A percentile compares a stretch with the other conserved stretches of the same genome.
These are phyloP conservation scores for Salix arbutifolia DNA, from an alignment of 345 rosid species.

Conservation along the genomic window DNA sequence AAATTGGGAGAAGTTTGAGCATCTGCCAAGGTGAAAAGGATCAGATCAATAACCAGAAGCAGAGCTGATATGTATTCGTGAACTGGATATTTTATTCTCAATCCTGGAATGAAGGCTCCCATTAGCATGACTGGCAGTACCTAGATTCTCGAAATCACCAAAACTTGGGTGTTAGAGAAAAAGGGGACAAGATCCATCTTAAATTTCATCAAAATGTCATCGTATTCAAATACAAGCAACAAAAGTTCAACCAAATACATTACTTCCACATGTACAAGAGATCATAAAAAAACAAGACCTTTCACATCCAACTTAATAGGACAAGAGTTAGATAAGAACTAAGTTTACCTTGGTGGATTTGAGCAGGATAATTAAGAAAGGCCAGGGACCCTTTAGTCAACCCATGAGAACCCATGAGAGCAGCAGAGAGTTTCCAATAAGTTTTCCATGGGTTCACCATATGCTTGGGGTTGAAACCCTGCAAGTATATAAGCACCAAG, in stretches of 20 bases:
- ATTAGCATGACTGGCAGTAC: slow-evolving; percentile 94
- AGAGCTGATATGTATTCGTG: slow-evolving; percentile 80
- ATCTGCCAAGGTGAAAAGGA: slow-evolving; percentile 88
- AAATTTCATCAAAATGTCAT: background rate
- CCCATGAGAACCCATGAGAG: slow-evolving; percentile 95
- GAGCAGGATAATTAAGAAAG: slow-evolving; percentile 91
- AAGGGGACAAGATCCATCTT: background rate
- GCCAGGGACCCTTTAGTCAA: slow-evolving; percentile 94
- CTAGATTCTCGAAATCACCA: slow-evolving; percentile 33
- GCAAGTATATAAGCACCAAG: slow-evolving; percentile 73
- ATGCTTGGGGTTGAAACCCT: slow-evolving; percentile 84
- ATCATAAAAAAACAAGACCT: background rate
- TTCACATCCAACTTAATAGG: background rate
- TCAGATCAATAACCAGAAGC: slow-evolving; percentile 78
- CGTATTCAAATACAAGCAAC: background rate
- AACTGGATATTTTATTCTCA: slow-evolving; percentile 76
- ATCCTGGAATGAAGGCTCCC: slow-evolving; percentile 94
- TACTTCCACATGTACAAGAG: background rate
- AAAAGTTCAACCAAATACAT: background rate
- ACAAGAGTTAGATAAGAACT: background rate
- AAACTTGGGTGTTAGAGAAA: background rate
- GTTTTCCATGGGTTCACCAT: slow-evolving; percentile 97
- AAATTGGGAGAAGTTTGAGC: slow-evolving; percentile 92
- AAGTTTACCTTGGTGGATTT: slow-evolving; percentile 89
- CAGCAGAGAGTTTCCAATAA: slow-evolving; percentile 93